Percentiles rank a stretch among this genome's conserved stretches.
Evolutionary conservation across 2,329 filamentous ascomycete species (phyloP).

Genomic region (Aspergillus costaricaensis): DNA sequence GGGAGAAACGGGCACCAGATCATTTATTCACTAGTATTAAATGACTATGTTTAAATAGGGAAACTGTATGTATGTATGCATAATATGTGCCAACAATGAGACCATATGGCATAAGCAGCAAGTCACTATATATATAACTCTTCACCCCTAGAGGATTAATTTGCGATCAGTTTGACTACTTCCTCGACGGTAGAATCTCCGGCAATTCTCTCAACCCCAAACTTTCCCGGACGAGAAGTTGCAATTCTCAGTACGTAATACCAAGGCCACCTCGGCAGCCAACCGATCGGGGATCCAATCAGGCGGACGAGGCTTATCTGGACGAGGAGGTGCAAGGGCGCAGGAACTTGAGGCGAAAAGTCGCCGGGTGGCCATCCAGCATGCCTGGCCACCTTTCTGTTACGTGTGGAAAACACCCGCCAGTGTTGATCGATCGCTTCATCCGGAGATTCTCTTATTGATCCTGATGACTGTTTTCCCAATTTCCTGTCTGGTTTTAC

Average conservation of each 20-base stretch:
- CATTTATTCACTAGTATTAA: not conserved
- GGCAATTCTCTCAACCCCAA: not conserved
- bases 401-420: constrained; percentile 31
- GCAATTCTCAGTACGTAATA: constrained; percentile 37
- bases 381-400: constrained; percentile 23
- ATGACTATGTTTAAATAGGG: too few species aligned
- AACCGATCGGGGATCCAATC: constrained; percentile 31
- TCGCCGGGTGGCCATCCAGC: constrained; percentile 9
- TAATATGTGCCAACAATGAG: not conserved
- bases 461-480: constrained; percentile 18
- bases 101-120: not conserved
- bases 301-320: constrained; percentile 32
- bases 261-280: constrained; percentile 21
- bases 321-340: constrained; percentile 1
- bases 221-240: not conserved
- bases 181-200: not conserved
- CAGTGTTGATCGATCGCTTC: constrained; percentile 18
- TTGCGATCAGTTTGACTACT: too few species aligned
- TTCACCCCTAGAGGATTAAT: too few species aligned
- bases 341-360: constrained; percentile 9
- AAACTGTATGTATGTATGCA: too few species aligned
- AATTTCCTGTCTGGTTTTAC: not conserved
- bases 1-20: not conserved
- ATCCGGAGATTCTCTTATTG: constrained; percentile 21
- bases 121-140: not conserved